These are phyloP conservation scores for Arctostaphylos glauca DNA, from an alignment of 148 eudicot genomes.

Conservation along the genomic window DNA sequence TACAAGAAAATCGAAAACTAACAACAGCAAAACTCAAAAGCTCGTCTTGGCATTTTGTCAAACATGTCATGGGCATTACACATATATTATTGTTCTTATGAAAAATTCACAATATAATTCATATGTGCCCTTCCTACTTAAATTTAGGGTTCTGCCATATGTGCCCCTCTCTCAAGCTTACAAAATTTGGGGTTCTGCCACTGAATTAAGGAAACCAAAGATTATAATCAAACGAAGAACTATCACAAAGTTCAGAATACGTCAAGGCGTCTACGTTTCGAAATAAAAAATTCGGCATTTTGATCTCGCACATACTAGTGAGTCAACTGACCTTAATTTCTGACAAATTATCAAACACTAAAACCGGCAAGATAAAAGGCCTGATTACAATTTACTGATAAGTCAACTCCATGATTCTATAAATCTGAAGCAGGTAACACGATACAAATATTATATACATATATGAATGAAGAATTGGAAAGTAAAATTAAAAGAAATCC, in stretches of 20 bases:
- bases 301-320: neutral
- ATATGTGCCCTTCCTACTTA: too few relatives aligned
- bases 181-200: neutral
- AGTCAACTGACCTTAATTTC: neutral
- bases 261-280: neutral
- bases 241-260: neutral
- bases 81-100: too few relatives aligned
- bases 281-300: neutral
- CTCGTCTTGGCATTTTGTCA: too few relatives aligned
- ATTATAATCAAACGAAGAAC: neutral
- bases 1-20: too few relatives aligned
- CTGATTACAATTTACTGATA: neutral
- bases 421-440: neutral
- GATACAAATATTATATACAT: too few relatives aligned
- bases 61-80: too few relatives aligned
- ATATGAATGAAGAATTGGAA: too few relatives aligned
- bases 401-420: neutral
- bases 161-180: neutral
- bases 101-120: too few relatives aligned
- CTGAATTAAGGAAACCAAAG: neutral
- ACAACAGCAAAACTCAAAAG: too few relatives aligned
- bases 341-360: neutral
- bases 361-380: slow-evolving; percentile 3
- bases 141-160: too few relatives aligned
- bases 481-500: neutral